A percentile compares a stretch with the other conserved stretches of the same genome.
These are phyloP conservation scores for Solanum aculeatissimum DNA, from an alignment of 305 asterid genomes.

Conservation along the genomic window DNA sequence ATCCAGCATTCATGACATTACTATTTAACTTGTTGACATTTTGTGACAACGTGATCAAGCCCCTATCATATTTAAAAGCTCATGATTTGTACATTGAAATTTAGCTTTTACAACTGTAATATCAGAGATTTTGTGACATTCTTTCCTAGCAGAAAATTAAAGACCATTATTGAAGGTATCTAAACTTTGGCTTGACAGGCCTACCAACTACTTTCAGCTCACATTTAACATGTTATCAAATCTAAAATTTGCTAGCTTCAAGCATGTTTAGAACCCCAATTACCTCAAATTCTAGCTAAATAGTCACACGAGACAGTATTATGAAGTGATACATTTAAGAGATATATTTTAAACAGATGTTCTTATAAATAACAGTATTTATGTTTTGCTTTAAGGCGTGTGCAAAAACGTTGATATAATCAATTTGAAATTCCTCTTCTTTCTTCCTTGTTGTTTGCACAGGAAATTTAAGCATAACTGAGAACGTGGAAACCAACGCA, in stretches of 20 bases:
- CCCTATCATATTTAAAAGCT: not conserved
- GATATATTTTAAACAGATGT: not conserved
- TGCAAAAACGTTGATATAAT: not conserved
- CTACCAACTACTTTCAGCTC: not conserved
- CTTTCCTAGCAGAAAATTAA: not conserved
- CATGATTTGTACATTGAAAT: not conserved
- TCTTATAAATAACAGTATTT: not conserved
- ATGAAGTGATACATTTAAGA: not conserved
- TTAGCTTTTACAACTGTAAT: not conserved
- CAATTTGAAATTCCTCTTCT: not conserved
- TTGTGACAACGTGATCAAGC: not conserved
- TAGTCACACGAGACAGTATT: too few species aligned
- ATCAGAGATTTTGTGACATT: not conserved
- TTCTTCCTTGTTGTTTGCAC: not conserved
- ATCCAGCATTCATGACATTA: slow-evolving; percentile 33
- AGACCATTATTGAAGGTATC: not conserved
- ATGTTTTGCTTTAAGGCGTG: not conserved
- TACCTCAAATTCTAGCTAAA: too few species aligned
- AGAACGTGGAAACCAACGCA: not conserved
- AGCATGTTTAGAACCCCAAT: too few species aligned
- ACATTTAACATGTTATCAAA: not conserved
- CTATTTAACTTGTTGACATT: not conserved
- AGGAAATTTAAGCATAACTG: not conserved
- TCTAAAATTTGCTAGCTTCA: not conserved
- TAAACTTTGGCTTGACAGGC: not conserved